Conservation (phyloP, 2,329 filamentous ascomycete species). For the Zelopaecilomyces penicillatus region DNA sequence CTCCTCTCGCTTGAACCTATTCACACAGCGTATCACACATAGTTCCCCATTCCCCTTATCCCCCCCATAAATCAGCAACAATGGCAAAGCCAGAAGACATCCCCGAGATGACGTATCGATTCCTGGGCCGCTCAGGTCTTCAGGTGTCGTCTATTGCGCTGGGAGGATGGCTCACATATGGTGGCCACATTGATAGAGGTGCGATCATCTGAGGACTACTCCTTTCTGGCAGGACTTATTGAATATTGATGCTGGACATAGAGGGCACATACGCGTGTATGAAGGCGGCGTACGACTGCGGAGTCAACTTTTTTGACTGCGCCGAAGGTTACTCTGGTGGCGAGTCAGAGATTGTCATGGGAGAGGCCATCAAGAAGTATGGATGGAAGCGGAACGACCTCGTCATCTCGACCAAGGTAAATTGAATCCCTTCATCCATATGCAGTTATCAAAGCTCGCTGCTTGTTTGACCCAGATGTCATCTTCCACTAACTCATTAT, state of each 20-base stretch:
- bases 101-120: slow-evolving; percentile 60
- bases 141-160: slow-evolving; percentile 67
- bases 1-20: not conserved
- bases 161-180: slow-evolving; percentile 67
- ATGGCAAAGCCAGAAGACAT: slow-evolving; percentile 35
- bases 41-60: not conserved
- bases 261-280: slow-evolving; percentile 45
- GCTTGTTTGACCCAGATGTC: not conserved
- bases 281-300: slow-evolving; percentile 51
- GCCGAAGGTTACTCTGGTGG: slow-evolving; percentile 51
- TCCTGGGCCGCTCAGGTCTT: slow-evolving; percentile 61
- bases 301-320: slow-evolving; percentile 56
- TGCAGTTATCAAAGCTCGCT: no score
- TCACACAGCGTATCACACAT: not conserved
- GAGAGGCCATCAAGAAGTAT: slow-evolving; percentile 50
- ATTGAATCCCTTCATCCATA: not conserved
- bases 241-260: not conserved
- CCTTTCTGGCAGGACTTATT: slow-evolving; percentile 5
- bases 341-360: slow-evolving; percentile 56
- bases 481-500: not conserved
- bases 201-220: slow-evolving; percentile 14
- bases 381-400: slow-evolving; percentile 54
- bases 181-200: slow-evolving; percentile 63
- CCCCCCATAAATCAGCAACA: slow-evolving; percentile 6
- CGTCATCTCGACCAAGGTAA: slow-evolving; percentile 52